Conservation (phyloP, 768 basidiomycete genomes). For the Pholiota microspora region DNA sequence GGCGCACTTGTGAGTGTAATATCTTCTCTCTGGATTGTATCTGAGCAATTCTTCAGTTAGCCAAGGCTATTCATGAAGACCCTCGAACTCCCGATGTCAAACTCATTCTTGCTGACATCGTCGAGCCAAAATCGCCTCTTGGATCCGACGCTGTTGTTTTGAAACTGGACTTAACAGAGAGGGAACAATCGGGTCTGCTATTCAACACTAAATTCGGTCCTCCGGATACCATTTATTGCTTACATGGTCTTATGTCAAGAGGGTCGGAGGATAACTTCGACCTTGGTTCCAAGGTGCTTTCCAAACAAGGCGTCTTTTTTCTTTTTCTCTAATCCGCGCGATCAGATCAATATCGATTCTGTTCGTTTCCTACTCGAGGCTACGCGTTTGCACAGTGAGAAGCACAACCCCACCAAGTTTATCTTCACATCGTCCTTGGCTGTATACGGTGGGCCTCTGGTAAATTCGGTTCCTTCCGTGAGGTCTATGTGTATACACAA, state of each 20-base stretch:
- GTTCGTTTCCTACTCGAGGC: slow-evolving; percentile 42
- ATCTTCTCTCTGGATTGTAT: neutral
- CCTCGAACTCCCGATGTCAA: slow-evolving; percentile 33
- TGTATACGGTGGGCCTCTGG: slow-evolving; percentile 56
- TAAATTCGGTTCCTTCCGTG: slow-evolving; percentile 9
- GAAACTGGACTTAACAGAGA: slow-evolving; percentile 40
- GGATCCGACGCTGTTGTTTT: slow-evolving; percentile 29
- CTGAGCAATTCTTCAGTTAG: slow-evolving; percentile 27
- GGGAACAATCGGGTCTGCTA: slow-evolving; percentile 30
- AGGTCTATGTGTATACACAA: neutral
- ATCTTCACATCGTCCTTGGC: slow-evolving; percentile 60
- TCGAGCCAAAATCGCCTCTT: slow-evolving; percentile 33
- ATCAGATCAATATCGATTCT: slow-evolving; percentile 56
- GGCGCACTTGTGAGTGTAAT: slow-evolving; percentile 31
- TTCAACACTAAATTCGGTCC: slow-evolving; percentile 38
- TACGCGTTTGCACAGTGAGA: slow-evolving; percentile 28
- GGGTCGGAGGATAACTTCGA: slow-evolving; percentile 61
- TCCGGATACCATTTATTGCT: slow-evolving; percentile 44
- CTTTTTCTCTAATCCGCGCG: neutral
- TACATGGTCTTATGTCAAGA: slow-evolving; percentile 63
- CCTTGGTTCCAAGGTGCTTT: slow-evolving; percentile 44
- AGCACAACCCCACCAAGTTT: slow-evolving; percentile 39
- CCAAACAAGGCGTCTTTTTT: too few relatives aligned
- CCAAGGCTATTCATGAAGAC: slow-evolving; percentile 30
- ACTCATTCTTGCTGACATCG: slow-evolving; percentile 52